These are phyloP conservation scores for Coemansia sp. DNA, from an alignment of 192 early-diverging fungal species.

Conservation along the genomic window DNA sequence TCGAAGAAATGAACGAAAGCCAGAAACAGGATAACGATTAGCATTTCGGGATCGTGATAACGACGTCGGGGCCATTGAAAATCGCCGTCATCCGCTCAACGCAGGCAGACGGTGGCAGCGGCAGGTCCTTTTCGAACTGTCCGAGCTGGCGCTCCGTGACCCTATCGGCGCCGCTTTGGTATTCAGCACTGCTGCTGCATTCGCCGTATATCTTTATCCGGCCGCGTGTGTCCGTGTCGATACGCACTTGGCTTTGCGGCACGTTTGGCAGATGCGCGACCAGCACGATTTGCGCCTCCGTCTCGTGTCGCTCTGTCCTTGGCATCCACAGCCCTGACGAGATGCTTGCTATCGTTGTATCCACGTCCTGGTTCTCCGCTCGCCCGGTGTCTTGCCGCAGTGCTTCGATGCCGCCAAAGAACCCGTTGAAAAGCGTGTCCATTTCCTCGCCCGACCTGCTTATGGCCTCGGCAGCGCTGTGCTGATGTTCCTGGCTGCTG, in stretches of 20 bases:
- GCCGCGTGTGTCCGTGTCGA: slow-evolving; percentile 35
- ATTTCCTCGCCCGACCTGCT: slow-evolving; percentile 42
- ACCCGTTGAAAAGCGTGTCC: slow-evolving; percentile 43
- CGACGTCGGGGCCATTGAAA: slow-evolving; percentile 16
- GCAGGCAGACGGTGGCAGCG: slow-evolving; percentile 33
- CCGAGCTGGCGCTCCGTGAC: slow-evolving; percentile 51
- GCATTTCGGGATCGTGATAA: slow-evolving; percentile 34
- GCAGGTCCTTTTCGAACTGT: slow-evolving; percentile 54
- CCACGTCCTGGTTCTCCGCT: slow-evolving; percentile 20
- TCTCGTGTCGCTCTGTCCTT: slow-evolving; percentile 30
- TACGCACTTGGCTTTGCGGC: slow-evolving; percentile 38
- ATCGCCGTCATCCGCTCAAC: slow-evolving; percentile 36
- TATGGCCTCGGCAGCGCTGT: slow-evolving; percentile 6
- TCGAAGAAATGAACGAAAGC: background rate
- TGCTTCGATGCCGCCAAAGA: slow-evolving; percentile 49
- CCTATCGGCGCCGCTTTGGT: slow-evolving; percentile 30
- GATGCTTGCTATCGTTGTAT: slow-evolving; percentile 35
- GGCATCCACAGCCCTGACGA: slow-evolving; percentile 48
- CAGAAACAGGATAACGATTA: background rate
- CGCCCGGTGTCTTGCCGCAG: slow-evolving; percentile 25
- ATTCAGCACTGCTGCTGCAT: slow-evolving; percentile 31
- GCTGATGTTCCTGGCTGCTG: background rate
- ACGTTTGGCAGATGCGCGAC: slow-evolving; percentile 36
- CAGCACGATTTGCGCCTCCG: slow-evolving; percentile 18
- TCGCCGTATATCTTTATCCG: slow-evolving; percentile 49